phyloP scores from a whole-genome alignment of 176 grass and related monocot genomes.

The Phragmites australis region DNA sequence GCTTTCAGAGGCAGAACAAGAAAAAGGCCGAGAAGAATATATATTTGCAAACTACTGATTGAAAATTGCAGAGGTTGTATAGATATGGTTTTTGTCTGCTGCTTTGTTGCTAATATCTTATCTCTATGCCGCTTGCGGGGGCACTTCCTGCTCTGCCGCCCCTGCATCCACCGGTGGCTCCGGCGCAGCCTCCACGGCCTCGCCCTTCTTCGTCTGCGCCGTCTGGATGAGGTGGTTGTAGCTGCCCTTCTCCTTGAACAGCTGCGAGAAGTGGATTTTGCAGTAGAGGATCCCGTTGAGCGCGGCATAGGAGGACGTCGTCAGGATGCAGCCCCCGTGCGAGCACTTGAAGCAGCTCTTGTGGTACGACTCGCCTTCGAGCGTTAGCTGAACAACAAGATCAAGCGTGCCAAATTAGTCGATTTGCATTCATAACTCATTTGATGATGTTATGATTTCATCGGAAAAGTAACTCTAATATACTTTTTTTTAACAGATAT shows the following conservation, averaged over 20 bases:
- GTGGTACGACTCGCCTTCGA: constrained; percentile 91
- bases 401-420: neutral
- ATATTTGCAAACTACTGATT: constrained; percentile 34
- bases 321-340: constrained; percentile 80
- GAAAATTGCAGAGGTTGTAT: constrained; percentile 16
- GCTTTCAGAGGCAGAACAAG: constrained; percentile 41
- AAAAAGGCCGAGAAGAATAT: neutral
- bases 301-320: constrained; percentile 75
- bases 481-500: neutral
- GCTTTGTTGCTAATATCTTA: constrained; percentile 15
- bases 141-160: constrained; percentile 25
- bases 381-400: constrained; percentile 46
- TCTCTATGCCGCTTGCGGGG: constrained; percentile 33
- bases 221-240: constrained; percentile 87
- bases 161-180: neutral
- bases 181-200: constrained; percentile 30
- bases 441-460: neutral
- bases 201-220: constrained; percentile 52
- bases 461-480: neutral
- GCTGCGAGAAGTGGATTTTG: constrained; percentile 90
- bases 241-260: constrained; percentile 98
- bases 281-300: constrained; percentile 90
- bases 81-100: constrained; percentile 1
- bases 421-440: neutral
- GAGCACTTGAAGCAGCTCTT: constrained; percentile 95